Base-by-base conservation (phyloP, 83 land plant genomes). In the Isoetes engelmannii region DNA sequence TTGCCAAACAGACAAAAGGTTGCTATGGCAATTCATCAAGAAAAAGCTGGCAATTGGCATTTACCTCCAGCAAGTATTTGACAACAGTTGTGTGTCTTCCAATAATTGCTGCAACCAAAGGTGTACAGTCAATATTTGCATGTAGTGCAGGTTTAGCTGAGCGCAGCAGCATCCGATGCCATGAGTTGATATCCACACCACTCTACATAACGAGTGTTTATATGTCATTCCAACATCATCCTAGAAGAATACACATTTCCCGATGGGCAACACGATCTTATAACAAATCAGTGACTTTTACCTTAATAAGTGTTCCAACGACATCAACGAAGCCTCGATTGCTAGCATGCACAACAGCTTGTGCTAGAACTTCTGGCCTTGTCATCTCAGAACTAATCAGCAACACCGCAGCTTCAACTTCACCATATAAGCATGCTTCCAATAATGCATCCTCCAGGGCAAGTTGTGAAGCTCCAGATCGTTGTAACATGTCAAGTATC, bases 391-490 rank as follows among this genome's bases (percentile, higher is more conserved):
- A 81, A 1, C n/a, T 78, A 75, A 90, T 90, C n/a, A 90, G 70
- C 17, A 89, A 56, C 73, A 81, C 82, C 6, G 61, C 82, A 21
- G 80, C 28, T 47, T 74, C 75, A 6, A 84, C 84, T 65, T 65
- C 70, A 4, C 80, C 83, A 51, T 76, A 70, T 47, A 73, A 75
- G 78, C 83, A 74, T 18, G 95, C 86, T 50, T 90, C 92, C 74
- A 87, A 48, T 53, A 90, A 68, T 17, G 95, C 89, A 72, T 90
- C 95, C 72, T 90, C 95, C 65, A 86, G 81, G 15, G 95, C 95
- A 45, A 72, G 72, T 69, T 84, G 92, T 10, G 71, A 62, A 5
- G 89, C 86, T 10, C 95, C 92, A 12, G 83, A 80, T 21, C 77
- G 77, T 58, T 85, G 46, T 21, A 90, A 72, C 20, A 80, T 18